These are phyloP conservation scores for Lichtheimia corymbifera DNA, from an alignment of 371 early-diverging fungal genomes.

Conservation along the genomic window DNA sequence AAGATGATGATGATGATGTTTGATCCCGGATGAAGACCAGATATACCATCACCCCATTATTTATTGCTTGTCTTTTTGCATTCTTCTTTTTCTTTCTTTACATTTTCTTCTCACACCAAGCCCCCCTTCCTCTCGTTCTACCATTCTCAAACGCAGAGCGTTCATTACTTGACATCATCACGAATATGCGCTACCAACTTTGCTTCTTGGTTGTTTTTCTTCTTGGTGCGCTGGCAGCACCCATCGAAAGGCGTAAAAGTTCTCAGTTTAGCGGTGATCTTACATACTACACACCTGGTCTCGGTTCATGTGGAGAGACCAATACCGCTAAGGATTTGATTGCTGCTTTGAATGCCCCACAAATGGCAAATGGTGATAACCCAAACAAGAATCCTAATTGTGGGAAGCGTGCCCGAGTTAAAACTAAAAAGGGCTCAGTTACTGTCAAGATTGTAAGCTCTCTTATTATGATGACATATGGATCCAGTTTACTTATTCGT, in stretches of 20 bases:
- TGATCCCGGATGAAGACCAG: no score
- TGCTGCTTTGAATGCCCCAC: conserved; percentile 48
- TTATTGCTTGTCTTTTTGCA: background rate
- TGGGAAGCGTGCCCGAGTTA: conserved; percentile 35
- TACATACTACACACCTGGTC: conserved; percentile 30
- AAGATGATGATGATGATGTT: no score
- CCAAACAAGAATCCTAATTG: conserved; percentile 42
- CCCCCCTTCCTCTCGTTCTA: conserved; percentile 15
- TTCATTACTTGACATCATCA: background rate
- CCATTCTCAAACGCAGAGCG: conserved; percentile 10
- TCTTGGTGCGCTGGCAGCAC: conserved; percentile 17
- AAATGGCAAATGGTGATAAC: conserved; percentile 36
- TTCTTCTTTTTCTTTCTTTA: background rate
- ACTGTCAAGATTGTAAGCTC: conserved; percentile 29
- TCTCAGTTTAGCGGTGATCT: conserved; percentile 35
- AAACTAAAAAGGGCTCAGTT: conserved; percentile 38
- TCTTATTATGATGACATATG: background rate
- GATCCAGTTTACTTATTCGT: background rate
- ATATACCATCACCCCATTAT: no score
- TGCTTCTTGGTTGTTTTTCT: conserved; percentile 1
- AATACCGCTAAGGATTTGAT: conserved; percentile 25
- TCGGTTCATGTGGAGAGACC: conserved; percentile 39
- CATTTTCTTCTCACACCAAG: background rate
- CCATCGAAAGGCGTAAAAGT: background rate
- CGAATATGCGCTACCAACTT: conserved; percentile 5